A percentile compares a stretch with the other conserved stretches of the same genome.
Conservation (phyloP, 176 grass and related monocot species). For the Ampelocalamus luodianensis region DNA sequence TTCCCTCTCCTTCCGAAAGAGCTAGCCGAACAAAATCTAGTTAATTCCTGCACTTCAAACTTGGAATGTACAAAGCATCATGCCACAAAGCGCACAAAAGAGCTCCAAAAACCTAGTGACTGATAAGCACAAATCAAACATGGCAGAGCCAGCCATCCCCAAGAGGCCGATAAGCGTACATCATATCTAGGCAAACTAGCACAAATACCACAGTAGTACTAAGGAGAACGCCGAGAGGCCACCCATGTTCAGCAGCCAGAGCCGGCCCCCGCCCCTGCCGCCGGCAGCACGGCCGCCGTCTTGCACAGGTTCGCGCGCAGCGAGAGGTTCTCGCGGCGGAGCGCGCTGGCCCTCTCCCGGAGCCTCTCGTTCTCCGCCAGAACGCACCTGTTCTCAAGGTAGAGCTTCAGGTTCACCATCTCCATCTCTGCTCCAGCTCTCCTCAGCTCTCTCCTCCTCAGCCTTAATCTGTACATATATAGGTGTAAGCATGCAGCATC, state of each 20-base stretch:
- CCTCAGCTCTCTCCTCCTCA: conserved; percentile 37
- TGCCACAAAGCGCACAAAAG: conserved; percentile 34
- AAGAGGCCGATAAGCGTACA: background rate
- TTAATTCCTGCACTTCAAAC: conserved; percentile 1
- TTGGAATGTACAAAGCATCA: conserved; percentile 35
- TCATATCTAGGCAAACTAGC: conserved; percentile 16
- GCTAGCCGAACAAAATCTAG: conserved; percentile 13
- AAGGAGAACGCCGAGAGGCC: background rate
- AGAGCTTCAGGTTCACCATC: conserved; percentile 69
- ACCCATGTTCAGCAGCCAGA: conserved; percentile 22
- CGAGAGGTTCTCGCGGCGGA: conserved; percentile 53
- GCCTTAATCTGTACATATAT: conserved; percentile 20
- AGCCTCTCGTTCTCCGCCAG: conserved; percentile 62
- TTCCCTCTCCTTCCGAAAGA: background rate
- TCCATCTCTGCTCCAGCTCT: conserved; percentile 44
- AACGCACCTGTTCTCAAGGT: conserved; percentile 69
- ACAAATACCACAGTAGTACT: background rate
- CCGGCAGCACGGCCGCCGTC: background rate
- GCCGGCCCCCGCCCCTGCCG: background rate
- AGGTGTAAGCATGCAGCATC: background rate
- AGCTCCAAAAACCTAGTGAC: conserved; percentile 28
- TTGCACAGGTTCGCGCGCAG: conserved; percentile 44
- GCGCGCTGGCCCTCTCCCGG: conserved; percentile 48
- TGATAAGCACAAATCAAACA: conserved; percentile 21
- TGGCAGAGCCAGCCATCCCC: background rate